Conservation (phyloP, 164 flowering plant genomes). For the Vitis cinerea region DNA sequence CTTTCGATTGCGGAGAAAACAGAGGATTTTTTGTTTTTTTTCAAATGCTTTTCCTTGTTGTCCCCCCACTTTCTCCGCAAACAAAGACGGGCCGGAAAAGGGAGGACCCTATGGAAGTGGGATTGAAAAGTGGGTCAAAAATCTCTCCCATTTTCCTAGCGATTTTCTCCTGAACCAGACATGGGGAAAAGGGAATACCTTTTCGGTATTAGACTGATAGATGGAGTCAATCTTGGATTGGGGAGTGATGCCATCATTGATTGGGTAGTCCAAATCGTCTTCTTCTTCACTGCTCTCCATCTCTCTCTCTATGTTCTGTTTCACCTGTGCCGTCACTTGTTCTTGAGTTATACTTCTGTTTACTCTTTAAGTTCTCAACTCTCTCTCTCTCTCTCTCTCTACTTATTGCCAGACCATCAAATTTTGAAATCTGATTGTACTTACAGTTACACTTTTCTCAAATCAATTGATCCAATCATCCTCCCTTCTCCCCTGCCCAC, state of each 20-base stretch:
- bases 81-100: no score
- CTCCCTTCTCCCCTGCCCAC: no score
- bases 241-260: slow-evolving; percentile 80
- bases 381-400: background rate
- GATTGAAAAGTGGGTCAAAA: background rate
- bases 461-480: no score
- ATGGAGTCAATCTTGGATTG: slow-evolving; percentile 82
- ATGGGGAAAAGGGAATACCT: slow-evolving; percentile 38
- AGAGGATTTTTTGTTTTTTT: no score
- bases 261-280: slow-evolving; percentile 63
- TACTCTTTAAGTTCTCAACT: no score
- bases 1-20: background rate
- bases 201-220: slow-evolving; percentile 79
- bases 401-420: no score
- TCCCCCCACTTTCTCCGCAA: no score
- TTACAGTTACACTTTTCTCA: no score
- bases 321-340: background rate
- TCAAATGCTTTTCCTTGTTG: no score
- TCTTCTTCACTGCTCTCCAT: slow-evolving; percentile 98
- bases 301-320: slow-evolving; percentile 1
- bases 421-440: no score
- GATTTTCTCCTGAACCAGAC: background rate
- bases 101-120: no score
- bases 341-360: background rate
- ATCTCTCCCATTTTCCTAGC: background rate